Evolutionary conservation across 2,329 filamentous ascomycete genomes (phyloP), one percentile per base, ranked within the genome.

Genomic region (Ceratocystis destructans): DNA sequence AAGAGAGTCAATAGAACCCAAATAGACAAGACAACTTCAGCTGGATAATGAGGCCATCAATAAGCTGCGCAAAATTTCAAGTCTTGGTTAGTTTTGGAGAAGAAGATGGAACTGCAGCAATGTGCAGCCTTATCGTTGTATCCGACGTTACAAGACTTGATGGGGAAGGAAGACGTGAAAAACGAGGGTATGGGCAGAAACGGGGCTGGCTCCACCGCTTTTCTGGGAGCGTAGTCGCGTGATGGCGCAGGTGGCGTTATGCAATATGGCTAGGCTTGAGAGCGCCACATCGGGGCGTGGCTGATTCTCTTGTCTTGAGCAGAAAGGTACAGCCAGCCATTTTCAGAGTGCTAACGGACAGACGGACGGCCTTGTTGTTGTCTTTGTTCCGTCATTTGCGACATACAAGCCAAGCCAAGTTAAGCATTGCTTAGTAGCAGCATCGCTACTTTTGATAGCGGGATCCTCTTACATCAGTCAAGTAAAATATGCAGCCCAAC

Each of bases 121-220:
- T n/a, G 28, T 33, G 55, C 31, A n/a, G 55, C 55, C 28, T 63
- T 63, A 63, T 63, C 45, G 61, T 50, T 63, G 61, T 63, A 63
- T 63, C 61, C 44, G 25, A 25, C 59, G 12, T 31, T 63, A 50
- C 15, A 5, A n/a, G 2, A 50, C 17, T 22, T 31, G 15, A 20
- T 50, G 45, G 45, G 61, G 20, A 28, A n/a, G 41, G n/a, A n/a
- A 48, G 28, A 63, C 20, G 46, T 62, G 25, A 59, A 65, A 65
- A 65, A 61, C 64, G 64, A 61, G 37, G 37, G 12, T 53, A 20
- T 61, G 53, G 64, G 55, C 37, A 46, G 41, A 65, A 65, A 65
- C 37, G 64, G 53, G 64, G 50, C 37, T 59, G 55, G 17, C 28
- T n/a, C 55, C 25, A 59, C 28, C 31, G 55, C 55, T 31, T 59